These are phyloP conservation scores for Nakazawaea wyomingensis DNA, from an alignment of 805 yeast species.

Conservation along the genomic window DNA sequence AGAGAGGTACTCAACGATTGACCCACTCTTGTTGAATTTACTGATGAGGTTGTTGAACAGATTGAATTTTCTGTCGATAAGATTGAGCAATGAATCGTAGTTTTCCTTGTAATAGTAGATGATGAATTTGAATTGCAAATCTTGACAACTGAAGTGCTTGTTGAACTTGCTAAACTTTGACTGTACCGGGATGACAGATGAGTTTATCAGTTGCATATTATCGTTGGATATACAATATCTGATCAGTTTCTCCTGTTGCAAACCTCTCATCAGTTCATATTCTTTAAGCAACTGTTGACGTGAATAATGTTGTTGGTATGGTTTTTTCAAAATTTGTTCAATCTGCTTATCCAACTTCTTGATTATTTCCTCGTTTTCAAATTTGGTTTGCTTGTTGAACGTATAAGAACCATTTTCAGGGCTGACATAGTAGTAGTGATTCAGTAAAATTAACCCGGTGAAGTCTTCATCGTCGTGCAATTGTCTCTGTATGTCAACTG, in stretches of 20 bases:
- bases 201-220: constrained; percentile 6
- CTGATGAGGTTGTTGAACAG: constrained; percentile 4
- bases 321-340: not conserved
- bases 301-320: not conserved
- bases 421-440: constrained; percentile 2
- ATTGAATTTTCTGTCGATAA: constrained; percentile 4
- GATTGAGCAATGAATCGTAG: constrained; percentile 5
- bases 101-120: constrained; percentile 5
- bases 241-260: constrained; percentile 10
- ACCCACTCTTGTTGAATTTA: constrained; percentile 1
- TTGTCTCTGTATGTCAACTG: constrained; percentile 3
- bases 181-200: constrained; percentile 3
- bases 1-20: constrained; percentile 1
- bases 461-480: not conserved
- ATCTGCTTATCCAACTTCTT: constrained; percentile 2
- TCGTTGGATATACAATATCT: constrained; percentile 7
- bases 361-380: constrained; percentile 5
- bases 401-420: not conserved
- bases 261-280: not conserved
- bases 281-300: not conserved
- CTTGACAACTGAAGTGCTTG: constrained; percentile 7
- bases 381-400: not conserved
- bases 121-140: constrained; percentile 3
- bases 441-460: not conserved
- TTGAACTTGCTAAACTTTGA: not conserved